A percentile compares a stretch with the other conserved stretches of the same genome.
phyloP scores from a whole-genome alignment of 345 rosid species.

The Linum trigynum region DNA sequence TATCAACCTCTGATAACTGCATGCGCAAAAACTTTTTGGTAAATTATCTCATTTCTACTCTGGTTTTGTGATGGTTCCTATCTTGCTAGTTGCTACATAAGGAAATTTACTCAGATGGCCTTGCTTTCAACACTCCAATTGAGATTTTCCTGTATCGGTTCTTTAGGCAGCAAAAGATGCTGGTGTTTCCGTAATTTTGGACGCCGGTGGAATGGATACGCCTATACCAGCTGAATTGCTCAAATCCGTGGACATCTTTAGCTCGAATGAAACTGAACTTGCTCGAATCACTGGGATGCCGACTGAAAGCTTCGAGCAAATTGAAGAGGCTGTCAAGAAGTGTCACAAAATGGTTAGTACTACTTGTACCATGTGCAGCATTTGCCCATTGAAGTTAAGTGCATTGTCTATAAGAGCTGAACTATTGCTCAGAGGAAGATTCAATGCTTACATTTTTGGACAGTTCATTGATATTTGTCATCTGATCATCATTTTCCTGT shows the following conservation, averaged over 20 bases:
- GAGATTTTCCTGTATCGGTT: neutral
- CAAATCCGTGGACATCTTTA: constrained; percentile 58
- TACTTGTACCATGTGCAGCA: neutral
- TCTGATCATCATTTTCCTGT: neutral
- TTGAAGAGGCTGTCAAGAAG: constrained; percentile 50
- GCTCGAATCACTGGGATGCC: constrained; percentile 70
- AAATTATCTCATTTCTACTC: too few relatives aligned
- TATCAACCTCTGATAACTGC: too few relatives aligned
- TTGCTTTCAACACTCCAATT: too few relatives aligned
- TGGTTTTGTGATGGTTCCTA: too few relatives aligned
- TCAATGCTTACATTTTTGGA: neutral
- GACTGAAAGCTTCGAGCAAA: constrained; percentile 63
- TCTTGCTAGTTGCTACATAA: too few relatives aligned
- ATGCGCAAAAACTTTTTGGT: too few relatives aligned
- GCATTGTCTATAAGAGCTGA: neutral
- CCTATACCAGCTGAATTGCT: constrained; percentile 62
- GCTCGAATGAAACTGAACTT: constrained; percentile 91
- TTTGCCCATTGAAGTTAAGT: too few relatives aligned
- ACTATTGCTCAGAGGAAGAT: too few relatives aligned
- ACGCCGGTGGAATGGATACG: constrained; percentile 95
- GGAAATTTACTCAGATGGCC: too few relatives aligned
- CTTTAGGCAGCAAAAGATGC: constrained; percentile 71
- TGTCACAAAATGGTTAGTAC: constrained; percentile 60
- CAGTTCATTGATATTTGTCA: neutral
- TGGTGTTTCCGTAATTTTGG: constrained; percentile 77